Evolutionary conservation across 202 grass and related monocot species (phyloP).

Genomic region (Miscanthus sacchariflorus): DNA sequence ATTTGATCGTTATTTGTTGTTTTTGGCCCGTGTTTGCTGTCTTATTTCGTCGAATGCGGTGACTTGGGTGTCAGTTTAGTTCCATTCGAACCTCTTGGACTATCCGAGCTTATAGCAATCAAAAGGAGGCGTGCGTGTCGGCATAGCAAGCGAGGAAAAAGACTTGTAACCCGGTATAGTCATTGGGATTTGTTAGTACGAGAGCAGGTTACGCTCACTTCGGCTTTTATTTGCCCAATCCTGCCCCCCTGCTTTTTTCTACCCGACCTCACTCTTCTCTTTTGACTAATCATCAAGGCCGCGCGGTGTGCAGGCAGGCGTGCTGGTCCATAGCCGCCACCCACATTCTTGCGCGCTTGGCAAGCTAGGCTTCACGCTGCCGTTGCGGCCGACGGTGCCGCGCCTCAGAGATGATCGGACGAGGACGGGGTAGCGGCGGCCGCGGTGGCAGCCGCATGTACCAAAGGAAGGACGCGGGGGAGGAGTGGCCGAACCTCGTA

Average conservation of each 20-base stretch:
- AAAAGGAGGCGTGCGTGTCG: background rate
- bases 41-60: background rate
- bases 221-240: slow-evolving; percentile 3
- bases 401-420: slow-evolving; percentile 40
- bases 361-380: slow-evolving; percentile 1
- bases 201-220: background rate
- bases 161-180: background rate
- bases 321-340: background rate
- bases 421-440: background rate
- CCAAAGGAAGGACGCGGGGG: background rate
- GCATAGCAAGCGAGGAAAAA: background rate
- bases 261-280: slow-evolving; percentile 8
- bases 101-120: background rate
- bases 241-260: background rate
- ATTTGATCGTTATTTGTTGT: background rate
- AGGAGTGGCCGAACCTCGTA: slow-evolving; percentile 50
- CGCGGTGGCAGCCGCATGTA: background rate
- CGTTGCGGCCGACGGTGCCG: background rate
- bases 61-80: background rate
- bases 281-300: background rate
- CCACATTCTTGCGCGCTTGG: background rate
- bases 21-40: background rate
- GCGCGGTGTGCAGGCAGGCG: background rate
- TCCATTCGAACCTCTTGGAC: background rate
- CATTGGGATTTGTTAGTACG: background rate